phyloP scores from a whole-genome alignment of 2,329 filamentous ascomycete genomes.

The Aphanoascus verrucosus region DNA sequence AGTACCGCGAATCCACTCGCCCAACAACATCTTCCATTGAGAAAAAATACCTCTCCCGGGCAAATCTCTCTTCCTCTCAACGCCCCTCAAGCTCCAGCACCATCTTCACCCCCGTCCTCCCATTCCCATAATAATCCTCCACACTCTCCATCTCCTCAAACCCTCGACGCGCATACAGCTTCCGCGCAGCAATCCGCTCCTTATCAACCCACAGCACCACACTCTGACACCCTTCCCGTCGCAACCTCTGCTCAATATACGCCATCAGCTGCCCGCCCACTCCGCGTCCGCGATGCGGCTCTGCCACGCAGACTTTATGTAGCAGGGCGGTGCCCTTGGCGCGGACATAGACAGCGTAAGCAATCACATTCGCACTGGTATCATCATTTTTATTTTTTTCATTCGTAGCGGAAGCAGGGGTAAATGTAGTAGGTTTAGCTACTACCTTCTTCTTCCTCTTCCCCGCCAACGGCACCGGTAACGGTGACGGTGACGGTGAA shows the following conservation, averaged over 20 bases:
- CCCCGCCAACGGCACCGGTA: no score
- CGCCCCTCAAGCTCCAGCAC: conserved; percentile 21
- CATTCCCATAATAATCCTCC: conserved; percentile 42
- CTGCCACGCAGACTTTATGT: conserved; percentile 44
- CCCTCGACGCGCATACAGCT: conserved; percentile 37
- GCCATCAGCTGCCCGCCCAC: conserved; percentile 38
- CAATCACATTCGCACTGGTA: conserved; percentile 26
- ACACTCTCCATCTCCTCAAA: conserved; percentile 40
- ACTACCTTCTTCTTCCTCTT: conserved; percentile 9
- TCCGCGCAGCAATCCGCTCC: conserved; percentile 35
- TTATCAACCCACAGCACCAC: conserved; percentile 46
- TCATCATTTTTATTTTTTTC: no score
- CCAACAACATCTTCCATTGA: background rate
- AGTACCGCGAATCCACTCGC: background rate
- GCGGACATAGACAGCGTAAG: conserved; percentile 40
- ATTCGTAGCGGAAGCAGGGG: conserved; percentile 13
- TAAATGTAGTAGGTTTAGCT: conserved; percentile 11
- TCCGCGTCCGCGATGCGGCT: conserved; percentile 38
- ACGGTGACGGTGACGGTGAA: background rate
- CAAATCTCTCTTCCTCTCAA: background rate
- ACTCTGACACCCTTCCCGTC: conserved; percentile 38
- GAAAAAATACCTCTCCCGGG: background rate
- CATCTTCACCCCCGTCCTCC: conserved; percentile 40
- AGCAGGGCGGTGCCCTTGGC: conserved; percentile 38
- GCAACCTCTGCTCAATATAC: conserved; percentile 34